Conservation (phyloP, 1,284 basidiomycete species). For the Phellinidium pouzarii region DNA sequence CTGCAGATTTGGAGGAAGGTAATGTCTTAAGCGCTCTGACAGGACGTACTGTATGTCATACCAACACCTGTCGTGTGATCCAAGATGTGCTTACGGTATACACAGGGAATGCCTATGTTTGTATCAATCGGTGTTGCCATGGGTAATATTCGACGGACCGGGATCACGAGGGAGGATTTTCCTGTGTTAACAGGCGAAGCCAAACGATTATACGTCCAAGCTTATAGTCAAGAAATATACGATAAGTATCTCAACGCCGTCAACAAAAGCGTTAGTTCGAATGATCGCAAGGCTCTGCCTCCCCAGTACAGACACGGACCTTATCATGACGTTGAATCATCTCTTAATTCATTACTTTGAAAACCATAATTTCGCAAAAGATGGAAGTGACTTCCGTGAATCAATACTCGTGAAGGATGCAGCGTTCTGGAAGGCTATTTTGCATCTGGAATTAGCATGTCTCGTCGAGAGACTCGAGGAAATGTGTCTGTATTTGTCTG, state of each 20-base stretch:
- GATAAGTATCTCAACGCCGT: not conserved
- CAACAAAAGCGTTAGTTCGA: not conserved
- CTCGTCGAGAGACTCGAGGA: not conserved
- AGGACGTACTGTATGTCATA: not conserved
- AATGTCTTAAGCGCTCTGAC: not conserved
- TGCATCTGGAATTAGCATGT: not conserved
- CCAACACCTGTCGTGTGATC: not conserved
- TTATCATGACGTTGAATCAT: not conserved
- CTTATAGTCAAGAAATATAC: not conserved
- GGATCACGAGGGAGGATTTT: not conserved
- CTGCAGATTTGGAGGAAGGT: not conserved
- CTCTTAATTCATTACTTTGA: not conserved
- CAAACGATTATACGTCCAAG: not conserved
- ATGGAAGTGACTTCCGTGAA: not conserved
- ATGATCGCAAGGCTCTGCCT: not conserved
- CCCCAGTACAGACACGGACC: not conserved
- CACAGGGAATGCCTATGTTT: not conserved
- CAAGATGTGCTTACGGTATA: not conserved
- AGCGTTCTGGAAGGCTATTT: not conserved
- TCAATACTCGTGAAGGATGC: not conserved
- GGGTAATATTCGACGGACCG: not conserved
- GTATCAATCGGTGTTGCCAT: not conserved
- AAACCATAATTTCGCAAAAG: not conserved
- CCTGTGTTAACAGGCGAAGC: not conserved
- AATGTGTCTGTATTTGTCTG: not conserved